A percentile compares a stretch with the other conserved stretches of the same genome.
These are phyloP conservation scores for Gossypium stocksii DNA, from an alignment of 345 rosid genomes.

Conservation along the genomic window DNA sequence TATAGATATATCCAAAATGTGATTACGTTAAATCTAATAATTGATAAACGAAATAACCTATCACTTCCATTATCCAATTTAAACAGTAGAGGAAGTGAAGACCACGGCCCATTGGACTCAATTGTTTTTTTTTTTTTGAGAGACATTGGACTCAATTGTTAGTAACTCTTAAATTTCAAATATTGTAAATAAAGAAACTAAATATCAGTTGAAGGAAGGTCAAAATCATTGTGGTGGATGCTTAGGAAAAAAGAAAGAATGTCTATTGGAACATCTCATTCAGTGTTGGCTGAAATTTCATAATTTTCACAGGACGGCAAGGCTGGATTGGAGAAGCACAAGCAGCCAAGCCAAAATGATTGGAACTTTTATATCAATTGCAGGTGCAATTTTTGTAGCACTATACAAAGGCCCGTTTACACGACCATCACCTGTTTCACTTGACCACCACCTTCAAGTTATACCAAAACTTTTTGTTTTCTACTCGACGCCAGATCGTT, in stretches of 20 bases:
- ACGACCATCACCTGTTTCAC: constrained; percentile 34
- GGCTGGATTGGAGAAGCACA: constrained; percentile 46
- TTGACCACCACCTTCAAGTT: constrained; percentile 22
- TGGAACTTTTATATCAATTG: constrained; percentile 49
- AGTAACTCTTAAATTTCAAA: too few species aligned
- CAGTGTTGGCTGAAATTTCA: not conserved
- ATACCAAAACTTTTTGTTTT: constrained; percentile 43
- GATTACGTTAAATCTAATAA: too few species aligned
- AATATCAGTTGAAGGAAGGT: too few species aligned
- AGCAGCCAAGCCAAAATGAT: constrained; percentile 40
- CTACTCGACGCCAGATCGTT: constrained; percentile 49
- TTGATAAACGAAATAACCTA: not conserved
- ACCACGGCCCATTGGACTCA: too few species aligned
- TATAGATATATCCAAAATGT: too few species aligned
- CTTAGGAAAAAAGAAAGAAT: too few species aligned
- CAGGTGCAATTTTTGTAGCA: constrained; percentile 48
- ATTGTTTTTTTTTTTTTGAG: too few species aligned
- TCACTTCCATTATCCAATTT: not conserved
- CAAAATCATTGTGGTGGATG: too few species aligned
- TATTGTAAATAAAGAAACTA: too few species aligned
- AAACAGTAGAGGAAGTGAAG: too few species aligned
- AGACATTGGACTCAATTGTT: too few species aligned
- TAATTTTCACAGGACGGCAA: constrained; percentile 34
- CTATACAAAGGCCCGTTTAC: constrained; percentile 58
- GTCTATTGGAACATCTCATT: too few species aligned